phyloP scores from a whole-genome alignment of 1,284 basidiomycete genomes.

The Meira nashicola region DNA sequence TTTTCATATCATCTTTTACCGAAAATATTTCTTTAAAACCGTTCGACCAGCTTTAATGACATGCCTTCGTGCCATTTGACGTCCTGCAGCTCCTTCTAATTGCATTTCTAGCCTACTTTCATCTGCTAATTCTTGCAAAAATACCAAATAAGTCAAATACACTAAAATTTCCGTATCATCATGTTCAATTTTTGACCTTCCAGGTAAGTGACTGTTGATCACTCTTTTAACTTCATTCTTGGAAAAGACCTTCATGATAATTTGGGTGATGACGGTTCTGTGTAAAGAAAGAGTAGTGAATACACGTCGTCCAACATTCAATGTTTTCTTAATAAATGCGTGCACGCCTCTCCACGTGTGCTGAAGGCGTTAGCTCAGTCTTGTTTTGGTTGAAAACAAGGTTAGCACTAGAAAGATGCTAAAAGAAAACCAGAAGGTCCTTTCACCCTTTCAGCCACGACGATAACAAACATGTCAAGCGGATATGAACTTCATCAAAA shows the following conservation, averaged over 20 bases:
- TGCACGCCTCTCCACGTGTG: neutral
- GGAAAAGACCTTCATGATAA: slow-evolving; percentile 1
- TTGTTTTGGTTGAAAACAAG: neutral
- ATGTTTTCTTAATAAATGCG: neutral
- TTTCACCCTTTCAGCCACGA: neutral
- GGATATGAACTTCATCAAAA: slow-evolving; percentile 52
- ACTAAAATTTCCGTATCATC: slow-evolving; percentile 6
- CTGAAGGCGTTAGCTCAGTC: neutral
- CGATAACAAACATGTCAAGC: slow-evolving; percentile 11
- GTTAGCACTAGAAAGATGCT: neutral
- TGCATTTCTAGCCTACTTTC: slow-evolving; percentile 14
- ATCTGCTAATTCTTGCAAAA: slow-evolving; percentile 2
- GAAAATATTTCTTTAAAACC: neutral
- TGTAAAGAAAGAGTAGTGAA: too few species aligned
- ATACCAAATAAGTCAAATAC: slow-evolving; percentile 14
- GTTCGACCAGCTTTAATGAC: slow-evolving; percentile 2
- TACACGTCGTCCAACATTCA: too few species aligned
- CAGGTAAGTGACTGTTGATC: neutral
- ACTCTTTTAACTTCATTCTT: neutral
- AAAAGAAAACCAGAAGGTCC: neutral
- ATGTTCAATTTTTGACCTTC: neutral
- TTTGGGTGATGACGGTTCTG: neutral
- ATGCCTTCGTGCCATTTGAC: slow-evolving; percentile 7
- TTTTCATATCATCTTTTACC: neutral
- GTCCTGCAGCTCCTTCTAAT: slow-evolving; percentile 5